Base-by-base conservation (phyloP, 139 green algal species). In the Chlamydomonas incerta region DNA sequence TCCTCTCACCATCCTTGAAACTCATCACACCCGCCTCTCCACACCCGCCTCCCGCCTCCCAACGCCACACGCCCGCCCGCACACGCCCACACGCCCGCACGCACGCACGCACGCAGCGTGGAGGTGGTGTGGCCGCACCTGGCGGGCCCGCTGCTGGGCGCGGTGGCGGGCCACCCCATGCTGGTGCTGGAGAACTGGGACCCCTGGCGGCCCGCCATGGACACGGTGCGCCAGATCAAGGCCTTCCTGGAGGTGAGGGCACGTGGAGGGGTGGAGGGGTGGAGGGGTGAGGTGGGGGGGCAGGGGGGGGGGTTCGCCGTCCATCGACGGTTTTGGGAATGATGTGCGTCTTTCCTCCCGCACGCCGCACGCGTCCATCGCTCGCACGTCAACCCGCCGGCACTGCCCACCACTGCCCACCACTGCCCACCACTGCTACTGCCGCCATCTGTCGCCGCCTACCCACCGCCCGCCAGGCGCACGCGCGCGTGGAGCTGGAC, bases 121-220 rank as follows among this genome's bases (percentile, higher is more conserved):
- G 88, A 95, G 85, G 72, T 96, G 46, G 41, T 95, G 72, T 82
- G 89, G 47, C 94, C 94, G 5, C 90, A 93, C 72, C 94, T 95
- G 57, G 47, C 81, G 75, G 70, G 81, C 3, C 69, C 58, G 33
- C 63, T 87, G 81, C 69, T 65, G 23, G 83, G 86, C n/a, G 95
- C 94, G 1, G 84, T 96, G 29, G 85, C 88, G 41, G 92, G 84
- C 14, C 94, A 97, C 87, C 95, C 95, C 6, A 87, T 97, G 83
- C 87, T 95, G 74, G 50, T 69, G 77, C 87, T 96, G 73, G 80
- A 81, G 70, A 89, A 92, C 60, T 98, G 95, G 95, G 94, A 97
- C 88, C 94, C 95, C 80, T 95, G 89, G 73, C 81, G 76, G 28
- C 85, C 89, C 4, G 81, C 87, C 67, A 72, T 66, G 41, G 87